Base-by-base conservation (phyloP, 192 early-diverging fungal species). In the Dispira parvispora region DNA sequence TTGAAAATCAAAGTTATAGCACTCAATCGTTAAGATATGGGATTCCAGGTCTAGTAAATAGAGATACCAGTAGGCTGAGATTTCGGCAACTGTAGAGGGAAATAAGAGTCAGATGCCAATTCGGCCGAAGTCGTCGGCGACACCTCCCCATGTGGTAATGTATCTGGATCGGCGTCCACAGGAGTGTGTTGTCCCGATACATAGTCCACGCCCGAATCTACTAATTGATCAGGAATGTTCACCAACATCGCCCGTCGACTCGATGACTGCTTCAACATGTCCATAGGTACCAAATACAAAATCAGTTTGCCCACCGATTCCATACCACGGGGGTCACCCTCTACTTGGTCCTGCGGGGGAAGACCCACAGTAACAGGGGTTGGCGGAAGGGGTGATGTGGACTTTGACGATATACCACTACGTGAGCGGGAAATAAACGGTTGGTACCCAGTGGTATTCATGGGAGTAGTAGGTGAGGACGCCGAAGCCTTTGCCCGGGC, bases 271-370 rank as follows among this genome's bases (percentile, higher is more conserved):
- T n/a, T 43, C 11, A 60, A 60, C 57, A 60, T 60, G 14, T 60
- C 57, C 1, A 2, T 42, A 10, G 57, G 57, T 10, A 60, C 57
- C 14, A 60, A 21, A 43, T 60, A 60, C 13, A 60, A 32, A 11
- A 43, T 27, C 13, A 60, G 27, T 42, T 60, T 60, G 14, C 57
- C 57, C 14, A 60, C 57, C 14, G 57, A 60, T 43, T 60, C 57
- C 20, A 18, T 26, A 10, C 53, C 53, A 26, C 23, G 23, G 0
- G 53, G 53, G 53, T 26, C 25, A 10, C 53, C 53, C 23, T 53
- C 52, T 9, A 27, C 2, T 18, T 18, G 12, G 21, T 16, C 4
- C 47, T 20, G 47, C 47, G 47, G 4, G 16, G 47, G 9, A 9
- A 14, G 28, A 25, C 12, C 53, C 8, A 21, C 28, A 21, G 25